Evolutionary conservation across 2,329 filamentous ascomycete genomes (phyloP).

Genomic region (Penicillium glabrum): DNA sequence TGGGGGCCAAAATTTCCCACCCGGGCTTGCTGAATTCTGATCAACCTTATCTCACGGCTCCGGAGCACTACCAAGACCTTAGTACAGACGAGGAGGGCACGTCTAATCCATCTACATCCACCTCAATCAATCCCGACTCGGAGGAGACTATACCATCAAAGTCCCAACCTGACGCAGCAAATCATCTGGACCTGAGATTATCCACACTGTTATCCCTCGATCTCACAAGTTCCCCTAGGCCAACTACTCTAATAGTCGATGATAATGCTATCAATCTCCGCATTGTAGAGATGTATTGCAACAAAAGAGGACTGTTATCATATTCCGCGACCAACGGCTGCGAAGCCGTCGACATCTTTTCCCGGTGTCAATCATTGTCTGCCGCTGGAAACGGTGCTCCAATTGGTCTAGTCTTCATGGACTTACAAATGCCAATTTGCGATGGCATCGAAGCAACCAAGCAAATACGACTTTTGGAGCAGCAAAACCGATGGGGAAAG

Average conservation of each 20-base stretch:
- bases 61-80: too few relatives aligned
- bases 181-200: background rate
- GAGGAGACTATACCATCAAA: background rate
- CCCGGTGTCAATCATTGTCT: background rate
- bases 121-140: background rate
- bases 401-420: constrained; percentile 14
- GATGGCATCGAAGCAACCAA: constrained; percentile 12
- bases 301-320: constrained; percentile 14
- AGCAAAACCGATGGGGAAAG: background rate
- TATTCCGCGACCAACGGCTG: background rate
- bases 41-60: too few relatives aligned
- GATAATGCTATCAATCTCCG: constrained; percentile 23
- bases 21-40: too few relatives aligned
- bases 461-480: constrained; percentile 9
- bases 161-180: background rate
- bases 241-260: constrained; percentile 12
- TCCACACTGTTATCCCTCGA: background rate
- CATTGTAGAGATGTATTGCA: constrained; percentile 23
- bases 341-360: background rate
- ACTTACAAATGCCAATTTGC: constrained; percentile 17
- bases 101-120: background rate
- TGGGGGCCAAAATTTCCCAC: too few relatives aligned
- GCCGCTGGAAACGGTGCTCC: background rate
- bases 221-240: background rate
- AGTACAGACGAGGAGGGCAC: background rate